A percentile compares a stretch with the other conserved stretches of the same genome.
These are phyloP conservation scores for Tetragonia tetragonoides DNA, from an alignment of 148 eudicot genomes.

Conservation along the genomic window DNA sequence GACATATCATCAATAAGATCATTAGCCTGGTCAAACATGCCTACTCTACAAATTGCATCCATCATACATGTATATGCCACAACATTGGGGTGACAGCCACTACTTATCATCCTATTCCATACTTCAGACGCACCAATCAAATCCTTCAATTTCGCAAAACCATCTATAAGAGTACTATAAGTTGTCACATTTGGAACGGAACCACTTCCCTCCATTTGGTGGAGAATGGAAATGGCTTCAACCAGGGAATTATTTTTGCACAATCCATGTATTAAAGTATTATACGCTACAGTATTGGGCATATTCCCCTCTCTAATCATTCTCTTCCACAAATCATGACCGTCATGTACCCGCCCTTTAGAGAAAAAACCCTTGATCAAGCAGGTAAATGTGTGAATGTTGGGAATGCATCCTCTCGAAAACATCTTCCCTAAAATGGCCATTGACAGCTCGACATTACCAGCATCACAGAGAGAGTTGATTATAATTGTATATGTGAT, in stretches of 20 bases:
- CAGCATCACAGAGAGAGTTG: conserved; percentile 50
- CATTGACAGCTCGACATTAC: conserved; percentile 48
- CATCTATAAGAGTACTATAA: conserved; percentile 65
- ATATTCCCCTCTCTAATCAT: conserved; percentile 57
- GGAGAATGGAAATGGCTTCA: conserved; percentile 44
- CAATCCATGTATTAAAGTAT: conserved; percentile 56
- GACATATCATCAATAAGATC: conserved; percentile 55
- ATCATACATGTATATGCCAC: conserved; percentile 81
- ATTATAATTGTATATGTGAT: conserved; percentile 62
- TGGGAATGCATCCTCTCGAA: conserved; percentile 56
- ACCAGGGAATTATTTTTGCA: conserved; percentile 46
- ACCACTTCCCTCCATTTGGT: conserved; percentile 52
- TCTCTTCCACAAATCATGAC: conserved; percentile 50
- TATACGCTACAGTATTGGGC: conserved; percentile 65
- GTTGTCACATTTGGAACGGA: conserved; percentile 59
- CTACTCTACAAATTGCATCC: conserved; percentile 66
- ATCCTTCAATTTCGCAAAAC: conserved; percentile 64
- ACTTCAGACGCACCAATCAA: conserved; percentile 55
- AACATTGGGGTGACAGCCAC: conserved; percentile 70
- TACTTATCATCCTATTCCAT: conserved; percentile 78
- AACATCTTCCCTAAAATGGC: conserved; percentile 68
- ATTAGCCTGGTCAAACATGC: conserved; percentile 63
- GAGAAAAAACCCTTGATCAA: conserved; percentile 62
- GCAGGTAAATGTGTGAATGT: conserved; percentile 56
- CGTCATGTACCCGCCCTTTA: conserved; percentile 52